Evolutionary conservation across 148 eudicot species (phyloP).

Genomic region (Polygonum maritimum): DNA sequence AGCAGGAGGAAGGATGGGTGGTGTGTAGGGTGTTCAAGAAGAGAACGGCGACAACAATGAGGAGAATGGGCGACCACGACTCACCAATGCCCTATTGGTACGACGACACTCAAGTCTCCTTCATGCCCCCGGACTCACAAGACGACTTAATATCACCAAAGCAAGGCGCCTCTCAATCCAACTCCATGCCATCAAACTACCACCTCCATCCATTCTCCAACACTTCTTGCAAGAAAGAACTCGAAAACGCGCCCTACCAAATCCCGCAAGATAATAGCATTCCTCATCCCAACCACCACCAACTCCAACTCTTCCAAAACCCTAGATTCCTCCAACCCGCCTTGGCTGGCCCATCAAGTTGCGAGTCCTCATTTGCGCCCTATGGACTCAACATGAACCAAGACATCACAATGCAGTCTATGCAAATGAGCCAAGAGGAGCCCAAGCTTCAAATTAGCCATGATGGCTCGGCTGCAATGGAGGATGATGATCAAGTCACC

Average conservation of each 20-base stretch:
- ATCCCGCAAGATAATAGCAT: constrained; percentile 18
- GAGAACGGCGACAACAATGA: constrained; percentile 36
- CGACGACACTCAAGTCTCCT: constrained; percentile 47
- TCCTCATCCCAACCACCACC: constrained; percentile 13
- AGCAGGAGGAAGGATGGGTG: constrained; percentile 91
- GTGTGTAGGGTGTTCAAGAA: constrained; percentile 84
- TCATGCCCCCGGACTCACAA: constrained; percentile 31
- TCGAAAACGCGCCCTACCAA: constrained; percentile 27
- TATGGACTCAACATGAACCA: constrained; percentile 28
- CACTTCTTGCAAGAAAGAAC: constrained; percentile 36
- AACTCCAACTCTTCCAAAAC: constrained; percentile 6
- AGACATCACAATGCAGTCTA: constrained; percentile 12
- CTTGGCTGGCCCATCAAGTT: background rate
- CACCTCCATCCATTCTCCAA: constrained; percentile 18
- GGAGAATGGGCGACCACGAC: constrained; percentile 31
- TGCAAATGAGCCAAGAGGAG: constrained; percentile 14
- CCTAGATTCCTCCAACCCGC: constrained; percentile 4
- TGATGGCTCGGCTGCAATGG: constrained; percentile 10
- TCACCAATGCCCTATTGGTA: constrained; percentile 58
- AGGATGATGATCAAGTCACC: constrained; percentile 39
- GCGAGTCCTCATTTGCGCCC: constrained; percentile 8
- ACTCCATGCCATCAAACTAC: constrained; percentile 20
- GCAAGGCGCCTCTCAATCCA: constrained; percentile 12
- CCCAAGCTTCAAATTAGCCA: constrained; percentile 11
- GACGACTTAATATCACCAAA: constrained; percentile 8